Evolutionary conservation across 495 filamentous ascomycete species (phyloP).

Genomic region (Lindgomyces ingoldianus): DNA sequence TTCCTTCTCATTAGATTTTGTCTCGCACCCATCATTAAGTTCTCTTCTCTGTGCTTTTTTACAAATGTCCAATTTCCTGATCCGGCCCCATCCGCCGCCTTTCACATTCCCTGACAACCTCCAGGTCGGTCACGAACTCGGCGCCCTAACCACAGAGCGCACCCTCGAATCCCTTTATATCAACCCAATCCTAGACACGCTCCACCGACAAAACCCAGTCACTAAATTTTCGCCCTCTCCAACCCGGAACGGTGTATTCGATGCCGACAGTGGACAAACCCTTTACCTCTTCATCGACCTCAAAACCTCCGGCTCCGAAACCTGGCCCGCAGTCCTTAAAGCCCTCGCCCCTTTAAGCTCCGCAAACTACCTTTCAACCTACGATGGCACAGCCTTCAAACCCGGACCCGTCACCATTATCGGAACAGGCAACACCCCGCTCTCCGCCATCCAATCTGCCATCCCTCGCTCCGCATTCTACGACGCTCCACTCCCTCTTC

Average conservation of each 20-base stretch:
- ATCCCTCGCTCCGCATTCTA: conserved; percentile 61
- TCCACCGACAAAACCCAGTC: conserved; percentile 43
- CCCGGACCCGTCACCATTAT: conserved; percentile 44
- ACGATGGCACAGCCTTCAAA: conserved; percentile 37
- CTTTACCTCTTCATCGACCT: conserved; percentile 49
- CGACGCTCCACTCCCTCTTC: conserved; percentile 57
- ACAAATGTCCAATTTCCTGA: background rate
- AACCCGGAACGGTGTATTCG: conserved; percentile 46
- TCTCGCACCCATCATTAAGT: too few relatives aligned
- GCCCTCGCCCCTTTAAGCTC: conserved; percentile 41
- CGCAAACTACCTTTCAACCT: conserved; percentile 41
- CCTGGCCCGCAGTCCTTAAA: conserved; percentile 41
- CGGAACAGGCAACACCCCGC: conserved; percentile 46
- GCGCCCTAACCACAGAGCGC: conserved; percentile 41
- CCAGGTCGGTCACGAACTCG: conserved; percentile 46
- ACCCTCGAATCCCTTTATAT: conserved; percentile 49
- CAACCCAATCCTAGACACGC: conserved; percentile 44
- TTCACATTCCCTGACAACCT: background rate
- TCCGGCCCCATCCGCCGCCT: background rate
- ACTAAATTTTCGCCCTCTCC: conserved; percentile 36
- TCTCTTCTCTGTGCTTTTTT: background rate
- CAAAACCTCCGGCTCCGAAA: conserved; percentile 43
- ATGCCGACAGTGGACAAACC: conserved; percentile 42
- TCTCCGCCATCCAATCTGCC: conserved; percentile 48
- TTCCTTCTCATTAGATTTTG: too few relatives aligned